Percentiles rank a stretch among this genome's conserved stretches.
phyloP scores from a whole-genome alignment of 139 green algal species.

The Chlamydomonas applanata region DNA sequence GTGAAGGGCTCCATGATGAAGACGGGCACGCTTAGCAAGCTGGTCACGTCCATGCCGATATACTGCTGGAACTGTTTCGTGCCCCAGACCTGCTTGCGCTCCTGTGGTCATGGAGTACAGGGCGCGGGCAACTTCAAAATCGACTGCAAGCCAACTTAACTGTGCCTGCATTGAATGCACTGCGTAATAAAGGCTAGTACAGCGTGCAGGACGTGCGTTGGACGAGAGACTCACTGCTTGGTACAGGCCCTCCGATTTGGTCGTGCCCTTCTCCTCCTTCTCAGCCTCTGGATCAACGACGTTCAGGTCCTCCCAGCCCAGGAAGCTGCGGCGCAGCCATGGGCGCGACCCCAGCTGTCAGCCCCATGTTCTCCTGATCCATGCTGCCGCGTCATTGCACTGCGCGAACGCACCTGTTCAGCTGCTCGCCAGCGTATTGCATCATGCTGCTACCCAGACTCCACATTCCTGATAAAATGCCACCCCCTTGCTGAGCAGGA shows the following conservation, averaged over 20 bases:
- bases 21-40: conserved; percentile 89
- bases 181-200: background rate
- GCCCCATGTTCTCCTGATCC: background rate
- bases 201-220: background rate
- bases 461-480: too few relatives aligned
- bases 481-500: too few relatives aligned
- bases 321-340: conserved; percentile 12
- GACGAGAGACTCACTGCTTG: conserved; percentile 21
- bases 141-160: background rate
- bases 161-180: background rate
- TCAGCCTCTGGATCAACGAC: conserved; percentile 44
- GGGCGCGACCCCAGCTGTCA: conserved; percentile 4
- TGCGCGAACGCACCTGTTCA: conserved; percentile 28
- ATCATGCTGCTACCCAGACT: conserved; percentile 24
- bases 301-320: conserved; percentile 46
- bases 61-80: conserved; percentile 66
- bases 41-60: conserved; percentile 88
- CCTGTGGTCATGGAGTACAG: conserved; percentile 13
- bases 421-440: conserved; percentile 23
- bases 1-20: conserved; percentile 98
- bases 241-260: conserved; percentile 14
- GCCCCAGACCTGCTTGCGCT: conserved; percentile 47
- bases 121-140: background rate
- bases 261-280: conserved; percentile 26
- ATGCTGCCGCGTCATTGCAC: background rate